These are phyloP conservation scores for Starmerella bombicola DNA, from an alignment of 805 yeast genomes.

Conservation along the genomic window DNA sequence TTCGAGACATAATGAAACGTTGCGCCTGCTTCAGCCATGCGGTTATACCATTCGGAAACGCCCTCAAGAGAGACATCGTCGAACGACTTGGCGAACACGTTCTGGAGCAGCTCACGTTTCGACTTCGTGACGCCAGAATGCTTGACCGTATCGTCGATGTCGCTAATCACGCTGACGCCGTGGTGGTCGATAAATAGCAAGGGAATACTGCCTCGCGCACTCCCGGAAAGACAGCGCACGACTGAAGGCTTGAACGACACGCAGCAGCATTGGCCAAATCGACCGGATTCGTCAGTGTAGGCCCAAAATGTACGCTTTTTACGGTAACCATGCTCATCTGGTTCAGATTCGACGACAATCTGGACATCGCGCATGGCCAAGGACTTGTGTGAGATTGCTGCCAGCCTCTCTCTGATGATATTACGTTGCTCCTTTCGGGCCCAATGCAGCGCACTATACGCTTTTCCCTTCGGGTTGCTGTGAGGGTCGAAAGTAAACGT, in stretches of 20 bases:
- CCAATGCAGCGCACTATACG: constrained; percentile 1
- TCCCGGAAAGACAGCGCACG: constrained; percentile 8
- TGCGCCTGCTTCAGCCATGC: constrained; percentile 38
- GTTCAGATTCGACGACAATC: constrained; percentile 12
- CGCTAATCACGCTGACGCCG: constrained; percentile 71
- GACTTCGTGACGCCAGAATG: constrained; percentile 84
- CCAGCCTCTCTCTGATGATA: constrained; percentile 19
- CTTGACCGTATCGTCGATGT: constrained; percentile 89
- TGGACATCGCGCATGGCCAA: constrained; percentile 18
- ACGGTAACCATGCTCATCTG: constrained; percentile 9
- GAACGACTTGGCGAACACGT: constrained; percentile 56
- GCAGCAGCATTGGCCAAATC: constrained; percentile 15
- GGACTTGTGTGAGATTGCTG: constrained; percentile 19
- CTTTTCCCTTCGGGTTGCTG: constrained; percentile 7
- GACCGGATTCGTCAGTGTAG: constrained; percentile 23
- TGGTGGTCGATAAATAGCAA: constrained; percentile 18
- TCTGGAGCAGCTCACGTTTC: constrained; percentile 67
- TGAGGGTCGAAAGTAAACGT: constrained; percentile 11
- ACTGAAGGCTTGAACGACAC: constrained; percentile 18
- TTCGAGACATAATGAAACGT: constrained; percentile 90
- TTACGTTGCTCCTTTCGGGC: constrained; percentile 14
- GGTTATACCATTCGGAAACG: constrained; percentile 57
- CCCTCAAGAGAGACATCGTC: constrained; percentile 61
- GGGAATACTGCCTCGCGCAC: constrained; percentile 4
- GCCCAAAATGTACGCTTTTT: constrained; percentile 16